Evolutionary conservation across 805 yeast genomes (phyloP).

Genomic region (Pichia occidentalis): DNA sequence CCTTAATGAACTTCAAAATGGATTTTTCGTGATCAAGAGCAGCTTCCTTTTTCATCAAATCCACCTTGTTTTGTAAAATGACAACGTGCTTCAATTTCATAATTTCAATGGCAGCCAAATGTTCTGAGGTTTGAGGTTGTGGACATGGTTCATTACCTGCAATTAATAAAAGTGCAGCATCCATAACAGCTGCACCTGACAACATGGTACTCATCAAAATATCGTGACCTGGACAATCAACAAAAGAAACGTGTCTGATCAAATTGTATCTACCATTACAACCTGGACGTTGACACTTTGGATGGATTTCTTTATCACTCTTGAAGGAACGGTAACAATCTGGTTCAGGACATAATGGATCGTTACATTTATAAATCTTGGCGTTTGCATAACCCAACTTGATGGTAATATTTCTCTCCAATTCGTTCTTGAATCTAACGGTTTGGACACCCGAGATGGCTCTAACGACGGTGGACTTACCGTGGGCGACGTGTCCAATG

Average conservation of each 20-base stretch:
- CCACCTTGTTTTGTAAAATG: slow-evolving; percentile 95
- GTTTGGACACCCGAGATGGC: slow-evolving; percentile 99
- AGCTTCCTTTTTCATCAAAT: slow-evolving; percentile 94
- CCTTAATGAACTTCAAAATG: slow-evolving; percentile 85
- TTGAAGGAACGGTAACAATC: slow-evolving; percentile 92
- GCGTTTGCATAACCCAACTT: slow-evolving; percentile 99
- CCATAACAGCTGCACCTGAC: slow-evolving; percentile 99
- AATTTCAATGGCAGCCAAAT: slow-evolving; percentile 98
- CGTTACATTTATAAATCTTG: slow-evolving; percentile 89
- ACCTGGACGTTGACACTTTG: slow-evolving; percentile 84
- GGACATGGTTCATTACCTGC: slow-evolving; percentile 99
- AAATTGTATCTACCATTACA: slow-evolving; percentile 85
- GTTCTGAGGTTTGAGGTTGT: slow-evolving; percentile 99
- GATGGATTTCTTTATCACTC: slow-evolving; percentile 90
- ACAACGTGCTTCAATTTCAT: slow-evolving; percentile 97
- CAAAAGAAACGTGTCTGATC: slow-evolving; percentile 95
- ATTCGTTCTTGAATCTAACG: slow-evolving; percentile 97
- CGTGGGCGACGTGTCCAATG: slow-evolving; percentile 98
- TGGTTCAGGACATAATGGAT: slow-evolving; percentile 82
- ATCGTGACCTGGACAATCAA: slow-evolving; percentile 99
- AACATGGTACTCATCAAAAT: slow-evolving; percentile 99
- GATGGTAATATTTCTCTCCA: slow-evolving; percentile 98
- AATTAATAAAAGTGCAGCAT: slow-evolving; percentile 90
- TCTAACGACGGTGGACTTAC: slow-evolving; percentile 96
- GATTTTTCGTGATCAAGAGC: slow-evolving; percentile 95